Base-by-base conservation (phyloP, 768 basidiomycete genomes). In the Mycena albidolilacea region DNA sequence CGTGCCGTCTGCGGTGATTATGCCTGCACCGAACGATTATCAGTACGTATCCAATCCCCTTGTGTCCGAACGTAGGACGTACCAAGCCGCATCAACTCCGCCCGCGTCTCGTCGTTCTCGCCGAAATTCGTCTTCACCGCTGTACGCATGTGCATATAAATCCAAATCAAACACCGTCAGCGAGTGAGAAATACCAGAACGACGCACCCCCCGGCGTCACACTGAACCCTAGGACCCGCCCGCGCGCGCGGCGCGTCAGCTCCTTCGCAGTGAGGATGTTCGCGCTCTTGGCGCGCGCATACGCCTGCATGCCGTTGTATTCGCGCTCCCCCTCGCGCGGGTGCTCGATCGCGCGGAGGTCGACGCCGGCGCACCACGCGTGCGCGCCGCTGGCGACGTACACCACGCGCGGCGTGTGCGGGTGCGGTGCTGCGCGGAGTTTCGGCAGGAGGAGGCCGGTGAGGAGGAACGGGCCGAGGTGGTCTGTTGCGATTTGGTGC, bases 381-480 rank as follows among this genome's bases (percentile, higher is more conserved):
- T 75, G 74, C 6, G 57, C 57, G 21, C 64, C 64, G 44, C 70
- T 72, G 6, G 70, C 43, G 7, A 72, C 67, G 35, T 46, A 71
- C 0, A 75, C 59, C 41, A 75, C 70, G 12, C 74, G 74, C 12
- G 74, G 74, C 12, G 52, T 61, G 41, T 1, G 30, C 55, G 0
- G 61, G 21, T 1, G 43, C 14, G 11, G 70, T 30, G 8, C 30
- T 30, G 70, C 44, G 19, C 55, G 48, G 14, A 75, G 23, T 43
- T 72, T 69, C 21, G 70, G 67, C 7, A 63, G n/a, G 59, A 75
- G 41, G 19, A 75, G 74, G 0, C 58, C 67, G 37, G 70, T 75
- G 67, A 75, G 58, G 44, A 75, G 74, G 64, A 75, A 75, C 0
- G 70, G 74, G n/a, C 52, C 52, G n/a, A 54, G 19, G 52, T 54